phyloP scores from a whole-genome alignment of 1,139 yeast species.

The Saccharomycopsis hybrid region DNA sequence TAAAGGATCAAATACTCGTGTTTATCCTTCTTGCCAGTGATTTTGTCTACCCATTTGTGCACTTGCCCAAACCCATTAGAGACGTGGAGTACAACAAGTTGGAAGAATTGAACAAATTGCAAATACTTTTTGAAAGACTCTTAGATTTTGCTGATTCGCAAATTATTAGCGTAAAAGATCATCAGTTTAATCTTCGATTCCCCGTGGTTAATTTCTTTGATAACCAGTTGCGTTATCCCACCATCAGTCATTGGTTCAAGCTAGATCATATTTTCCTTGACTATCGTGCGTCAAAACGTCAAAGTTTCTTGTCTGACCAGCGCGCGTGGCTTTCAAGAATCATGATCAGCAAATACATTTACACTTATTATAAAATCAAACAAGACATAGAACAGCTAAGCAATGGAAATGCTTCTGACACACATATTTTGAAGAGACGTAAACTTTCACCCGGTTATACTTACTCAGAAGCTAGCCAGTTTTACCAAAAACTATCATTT shows the following conservation, averaged over 20 bases:
- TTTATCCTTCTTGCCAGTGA: conserved; percentile 9
- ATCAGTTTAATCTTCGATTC: not conserved
- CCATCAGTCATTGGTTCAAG: conserved; percentile 15
- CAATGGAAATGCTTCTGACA: no score
- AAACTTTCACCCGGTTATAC: no score
- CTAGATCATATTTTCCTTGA: conserved; percentile 5
- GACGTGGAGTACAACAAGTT: no score
- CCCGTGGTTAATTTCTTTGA: conserved; percentile 5
- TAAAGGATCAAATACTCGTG: conserved; percentile 6
- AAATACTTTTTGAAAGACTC: not conserved
- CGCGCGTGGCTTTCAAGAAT: conserved; percentile 13
- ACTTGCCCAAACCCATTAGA: not conserved
- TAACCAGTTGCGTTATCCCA: not conserved
- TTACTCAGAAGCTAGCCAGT: no score
- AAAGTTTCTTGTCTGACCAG: not conserved
- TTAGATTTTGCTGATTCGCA: not conserved
- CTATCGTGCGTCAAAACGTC: not conserved
- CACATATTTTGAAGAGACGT: no score
- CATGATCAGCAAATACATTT: no score
- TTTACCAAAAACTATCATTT: no score
- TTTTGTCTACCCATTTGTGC: not conserved
- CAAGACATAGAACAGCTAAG: no score
- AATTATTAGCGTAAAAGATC: not conserved
- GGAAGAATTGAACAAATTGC: no score
- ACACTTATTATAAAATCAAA: no score